phyloP scores from a whole-genome alignment of 805 yeast genomes.

The Vanderwaltozyma polyspora region DNA sequence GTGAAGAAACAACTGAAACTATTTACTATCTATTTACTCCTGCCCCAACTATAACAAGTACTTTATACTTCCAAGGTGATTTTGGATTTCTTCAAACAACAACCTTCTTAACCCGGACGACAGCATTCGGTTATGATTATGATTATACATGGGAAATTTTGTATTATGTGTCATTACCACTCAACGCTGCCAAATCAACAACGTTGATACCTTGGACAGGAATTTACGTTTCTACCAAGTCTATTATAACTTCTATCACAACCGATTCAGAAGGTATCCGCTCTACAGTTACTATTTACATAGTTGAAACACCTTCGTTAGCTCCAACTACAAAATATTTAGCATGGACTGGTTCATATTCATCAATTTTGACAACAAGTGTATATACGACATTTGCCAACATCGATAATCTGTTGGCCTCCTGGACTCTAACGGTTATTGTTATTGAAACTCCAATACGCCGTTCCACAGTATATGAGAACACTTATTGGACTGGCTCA shows the following conservation, averaged over 20 bases:
- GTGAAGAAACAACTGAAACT: not conserved
- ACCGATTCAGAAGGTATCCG: not conserved
- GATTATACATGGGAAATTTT: too few relatives aligned
- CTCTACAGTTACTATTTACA: not conserved
- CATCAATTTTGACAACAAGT: slow-evolving; percentile 1
- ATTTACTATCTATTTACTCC: not conserved
- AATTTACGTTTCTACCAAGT: not conserved
- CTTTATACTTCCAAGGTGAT: not conserved
- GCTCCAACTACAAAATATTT: not conserved
- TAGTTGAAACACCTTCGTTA: not conserved
- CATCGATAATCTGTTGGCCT: not conserved
- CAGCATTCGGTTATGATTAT: too few relatives aligned
- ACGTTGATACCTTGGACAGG: not conserved
- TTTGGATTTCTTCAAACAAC: not conserved
- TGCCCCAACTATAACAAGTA: not conserved
- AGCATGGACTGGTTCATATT: not conserved
- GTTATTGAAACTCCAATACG: not conserved
- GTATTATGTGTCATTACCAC: not conserved
- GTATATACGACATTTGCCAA: not conserved
- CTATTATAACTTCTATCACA: not conserved
- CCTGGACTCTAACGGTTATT: not conserved
- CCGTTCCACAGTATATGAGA: not conserved
- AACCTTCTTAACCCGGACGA: too few relatives aligned
- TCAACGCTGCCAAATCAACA: not conserved
- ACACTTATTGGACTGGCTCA: not conserved